A percentile compares a stretch with the other conserved stretches of the same genome.
phyloP scores from a whole-genome alignment of 192 early-diverging fungal genomes.

The Linderina pennispora region DNA sequence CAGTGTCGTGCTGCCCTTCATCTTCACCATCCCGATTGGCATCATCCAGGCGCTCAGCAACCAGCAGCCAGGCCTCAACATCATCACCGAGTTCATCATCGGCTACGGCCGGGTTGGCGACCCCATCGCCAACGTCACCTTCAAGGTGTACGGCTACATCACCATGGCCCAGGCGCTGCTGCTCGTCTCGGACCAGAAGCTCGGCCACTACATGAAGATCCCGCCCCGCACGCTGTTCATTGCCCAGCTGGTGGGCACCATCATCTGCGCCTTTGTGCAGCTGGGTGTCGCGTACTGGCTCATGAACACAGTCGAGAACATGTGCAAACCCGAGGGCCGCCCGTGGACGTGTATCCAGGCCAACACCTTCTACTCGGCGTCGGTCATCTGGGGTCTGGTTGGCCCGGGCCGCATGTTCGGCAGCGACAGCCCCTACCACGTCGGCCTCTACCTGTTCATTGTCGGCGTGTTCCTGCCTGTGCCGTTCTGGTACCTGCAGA shows the following conservation, averaged over 20 bases:
- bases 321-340: conserved; percentile 39
- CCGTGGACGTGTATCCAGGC: conserved; percentile 50
- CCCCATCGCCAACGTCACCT: conserved; percentile 63
- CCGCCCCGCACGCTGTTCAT: conserved; percentile 63
- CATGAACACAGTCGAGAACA: conserved; percentile 39
- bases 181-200: conserved; percentile 52
- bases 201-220: conserved; percentile 64
- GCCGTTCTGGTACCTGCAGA: conserved; percentile 51
- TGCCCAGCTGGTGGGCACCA: conserved; percentile 57
- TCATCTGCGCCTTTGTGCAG: conserved; percentile 53
- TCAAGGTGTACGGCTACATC: conserved; percentile 69
- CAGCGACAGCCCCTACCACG: conserved; percentile 40
- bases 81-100: conserved; percentile 29
- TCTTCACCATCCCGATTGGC: conserved; percentile 64
- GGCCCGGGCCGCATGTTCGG: conserved; percentile 54
- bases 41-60: conserved; percentile 35
- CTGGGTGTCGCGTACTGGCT: conserved; percentile 52
- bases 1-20: conserved; percentile 34
- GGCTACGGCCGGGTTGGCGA: conserved; percentile 64
- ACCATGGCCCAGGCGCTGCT: conserved; percentile 56
- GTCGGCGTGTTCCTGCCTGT: conserved; percentile 55
- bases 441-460: conserved; percentile 22
- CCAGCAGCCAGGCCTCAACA: not conserved
- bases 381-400: conserved; percentile 63
- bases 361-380: conserved; percentile 50